Percentiles rank a stretch among this genome's conserved stretches.
These are phyloP conservation scores for Lactarius hengduanensis DNA, from an alignment of 768 basidiomycete genomes.

Conservation along the genomic window DNA sequence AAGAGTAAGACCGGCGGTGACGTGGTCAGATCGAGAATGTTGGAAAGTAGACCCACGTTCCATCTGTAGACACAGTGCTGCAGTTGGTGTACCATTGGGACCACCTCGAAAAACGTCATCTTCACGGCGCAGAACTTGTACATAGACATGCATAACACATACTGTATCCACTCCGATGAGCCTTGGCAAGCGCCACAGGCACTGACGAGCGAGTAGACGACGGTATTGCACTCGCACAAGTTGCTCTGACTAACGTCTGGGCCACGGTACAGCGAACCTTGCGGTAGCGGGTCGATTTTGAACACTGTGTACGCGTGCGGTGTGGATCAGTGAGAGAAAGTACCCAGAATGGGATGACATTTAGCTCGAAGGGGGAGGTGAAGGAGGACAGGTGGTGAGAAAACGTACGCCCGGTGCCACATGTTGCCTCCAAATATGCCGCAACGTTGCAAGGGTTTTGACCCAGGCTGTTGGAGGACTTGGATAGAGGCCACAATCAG, in stretches of 20 bases:
- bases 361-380: too few species aligned
- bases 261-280: background rate
- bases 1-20: background rate
- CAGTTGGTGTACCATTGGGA: conserved; percentile 4
- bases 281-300: background rate
- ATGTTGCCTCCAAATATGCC: conserved; percentile 2
- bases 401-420: conserved; percentile 10
- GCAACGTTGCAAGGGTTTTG: conserved; percentile 18
- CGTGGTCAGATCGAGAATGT: background rate
- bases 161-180: background rate
- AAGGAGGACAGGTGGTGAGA: background rate
- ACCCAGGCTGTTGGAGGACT: conserved; percentile 13
- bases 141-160: background rate
- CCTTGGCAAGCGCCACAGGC: conserved; percentile 9
- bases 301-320: background rate
- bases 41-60: background rate
- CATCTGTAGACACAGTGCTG: background rate
- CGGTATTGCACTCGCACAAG: conserved; percentile 7
- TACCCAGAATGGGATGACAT: background rate
- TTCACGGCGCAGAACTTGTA: background rate
- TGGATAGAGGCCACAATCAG: background rate
- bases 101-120: conserved; percentile 3
- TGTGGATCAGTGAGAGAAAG: background rate
- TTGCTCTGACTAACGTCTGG: background rate
- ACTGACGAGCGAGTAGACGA: conserved; percentile 16